Percentiles rank a stretch among this genome's conserved stretches.
Conservation (phyloP, 176 grass and related monocot species). For the Thalia dealbata region DNA sequence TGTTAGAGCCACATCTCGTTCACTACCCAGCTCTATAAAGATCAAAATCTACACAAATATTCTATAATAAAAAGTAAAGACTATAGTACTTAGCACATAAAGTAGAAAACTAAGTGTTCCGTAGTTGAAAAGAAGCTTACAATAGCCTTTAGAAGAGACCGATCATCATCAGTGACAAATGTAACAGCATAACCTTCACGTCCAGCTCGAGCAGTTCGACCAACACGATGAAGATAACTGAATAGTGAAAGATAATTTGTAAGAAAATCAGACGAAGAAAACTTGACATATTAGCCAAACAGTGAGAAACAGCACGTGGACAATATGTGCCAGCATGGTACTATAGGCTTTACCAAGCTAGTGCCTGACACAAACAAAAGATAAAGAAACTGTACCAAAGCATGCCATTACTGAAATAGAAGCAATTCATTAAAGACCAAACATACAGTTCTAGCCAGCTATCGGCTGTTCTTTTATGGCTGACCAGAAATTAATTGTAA, state of each 20-base stretch:
- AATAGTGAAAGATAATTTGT: no score
- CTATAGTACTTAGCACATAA: not conserved
- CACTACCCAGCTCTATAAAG: not conserved
- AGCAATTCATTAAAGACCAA: not conserved
- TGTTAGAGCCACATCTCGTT: no score
- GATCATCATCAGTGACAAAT: conserved; percentile 97
- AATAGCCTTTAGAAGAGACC: conserved; percentile 87
- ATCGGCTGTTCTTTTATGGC: not conserved
- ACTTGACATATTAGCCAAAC: not conserved
- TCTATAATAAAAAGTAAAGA: not conserved
- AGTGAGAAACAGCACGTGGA: not conserved
- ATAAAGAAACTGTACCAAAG: no score
- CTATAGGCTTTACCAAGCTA: no score
- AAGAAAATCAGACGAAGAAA: not conserved
- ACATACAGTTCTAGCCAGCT: not conserved
- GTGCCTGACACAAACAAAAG: no score
- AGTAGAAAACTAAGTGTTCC: conserved; percentile 23
- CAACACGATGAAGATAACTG: conserved; percentile 94
- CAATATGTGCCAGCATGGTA: not conserved
- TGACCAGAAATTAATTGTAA: not conserved
- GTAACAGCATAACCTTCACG: conserved; percentile 91
- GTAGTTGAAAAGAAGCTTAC: conserved; percentile 23
- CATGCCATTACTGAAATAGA: not conserved
- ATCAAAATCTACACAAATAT: not conserved
- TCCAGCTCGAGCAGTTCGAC: conserved; percentile 78